A percentile compares a stretch with the other conserved stretches of the same genome.
These are phyloP conservation scores for Oidiodendron maius DNA, from an alignment of 495 filamentous ascomycete species.

Conservation along the genomic window DNA sequence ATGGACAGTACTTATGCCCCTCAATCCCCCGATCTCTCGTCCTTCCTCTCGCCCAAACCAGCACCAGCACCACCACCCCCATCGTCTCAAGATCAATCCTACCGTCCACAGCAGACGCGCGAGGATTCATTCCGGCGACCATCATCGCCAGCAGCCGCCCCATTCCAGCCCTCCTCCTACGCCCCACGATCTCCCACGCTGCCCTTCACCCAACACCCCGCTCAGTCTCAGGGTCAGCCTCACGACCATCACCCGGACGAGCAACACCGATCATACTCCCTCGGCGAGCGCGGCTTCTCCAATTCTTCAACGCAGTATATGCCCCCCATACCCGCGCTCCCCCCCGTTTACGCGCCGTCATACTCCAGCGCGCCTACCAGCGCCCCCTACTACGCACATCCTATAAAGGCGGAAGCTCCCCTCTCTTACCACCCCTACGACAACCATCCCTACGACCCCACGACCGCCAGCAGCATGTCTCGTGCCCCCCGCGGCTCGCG, in stretches of 20 bases:
- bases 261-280: neutral
- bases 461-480: slow-evolving; percentile 15
- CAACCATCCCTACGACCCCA: neutral
- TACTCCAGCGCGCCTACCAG: slow-evolving; percentile 14
- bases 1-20: slow-evolving; percentile 38
- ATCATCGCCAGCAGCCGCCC: neutral
- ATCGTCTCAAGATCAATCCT: neutral
- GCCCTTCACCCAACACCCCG: slow-evolving; percentile 8
- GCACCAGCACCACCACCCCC: slow-evolving; percentile 5
- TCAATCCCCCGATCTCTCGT: slow-evolving; percentile 50
- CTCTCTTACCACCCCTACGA: slow-evolving; percentile 2
- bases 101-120: neutral
- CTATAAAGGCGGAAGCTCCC: slow-evolving; percentile 15
- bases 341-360: no score
- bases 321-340: slow-evolving; percentile 20
- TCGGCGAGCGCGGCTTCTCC: no score
- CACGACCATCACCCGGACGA: slow-evolving; percentile 8
- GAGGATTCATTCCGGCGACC: no score
- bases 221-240: neutral
- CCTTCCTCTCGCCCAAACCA: slow-evolving; percentile 33
- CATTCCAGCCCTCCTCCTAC: slow-evolving; percentile 10
- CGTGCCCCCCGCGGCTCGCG: neutral
- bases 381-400: slow-evolving; percentile 8
- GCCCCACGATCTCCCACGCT: slow-evolving; percentile 19
- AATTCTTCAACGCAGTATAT: slow-evolving; percentile 17